Evolutionary conservation across 2,329 filamentous ascomycete species (phyloP).

Genomic region (Thelonectria olida): DNA sequence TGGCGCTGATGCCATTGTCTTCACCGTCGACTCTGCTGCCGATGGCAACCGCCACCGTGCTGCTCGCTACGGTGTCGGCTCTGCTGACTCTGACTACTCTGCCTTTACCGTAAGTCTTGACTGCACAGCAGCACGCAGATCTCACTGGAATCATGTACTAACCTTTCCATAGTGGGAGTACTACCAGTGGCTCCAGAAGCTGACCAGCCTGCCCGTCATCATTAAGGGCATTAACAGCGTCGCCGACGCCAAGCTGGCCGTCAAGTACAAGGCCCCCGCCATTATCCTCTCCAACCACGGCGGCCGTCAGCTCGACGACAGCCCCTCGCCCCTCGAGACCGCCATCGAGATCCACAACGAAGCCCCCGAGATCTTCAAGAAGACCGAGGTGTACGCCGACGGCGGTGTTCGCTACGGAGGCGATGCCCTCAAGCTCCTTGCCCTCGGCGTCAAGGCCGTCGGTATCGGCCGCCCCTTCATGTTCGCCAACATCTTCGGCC

Average conservation of each 20-base stretch:
- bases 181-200: slow-evolving; percentile 47
- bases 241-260: slow-evolving; percentile 47
- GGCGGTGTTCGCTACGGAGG: slow-evolving; percentile 55
- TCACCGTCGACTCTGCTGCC: slow-evolving; percentile 52
- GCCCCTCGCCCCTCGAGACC: slow-evolving; percentile 49
- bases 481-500: slow-evolving; percentile 62
- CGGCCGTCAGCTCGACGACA: slow-evolving; percentile 52
- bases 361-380: slow-evolving; percentile 49
- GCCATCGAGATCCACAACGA: slow-evolving; percentile 51
- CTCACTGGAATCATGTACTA: background rate
- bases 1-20: slow-evolving; percentile 49
- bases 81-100: slow-evolving; percentile 42
- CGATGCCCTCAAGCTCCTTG: slow-evolving; percentile 54
- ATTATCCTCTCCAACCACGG: slow-evolving; percentile 56
- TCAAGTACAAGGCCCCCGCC: slow-evolving; percentile 43
- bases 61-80: slow-evolving; percentile 49
- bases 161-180: slow-evolving; percentile 44
- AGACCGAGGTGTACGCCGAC: slow-evolving; percentile 52
- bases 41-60: slow-evolving; percentile 52
- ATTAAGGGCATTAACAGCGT: slow-evolving; percentile 52
- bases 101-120: slow-evolving; percentile 31
- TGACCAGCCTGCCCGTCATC: slow-evolving; percentile 50
- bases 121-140: background rate
- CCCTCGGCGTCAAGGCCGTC: slow-evolving; percentile 54
- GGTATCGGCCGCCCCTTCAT: slow-evolving; percentile 61